A percentile compares a stretch with the other conserved stretches of the same genome.
phyloP scores from a whole-genome alignment of 1,139 yeast species.

The Yamadazyma pseudoaaseri region DNA sequence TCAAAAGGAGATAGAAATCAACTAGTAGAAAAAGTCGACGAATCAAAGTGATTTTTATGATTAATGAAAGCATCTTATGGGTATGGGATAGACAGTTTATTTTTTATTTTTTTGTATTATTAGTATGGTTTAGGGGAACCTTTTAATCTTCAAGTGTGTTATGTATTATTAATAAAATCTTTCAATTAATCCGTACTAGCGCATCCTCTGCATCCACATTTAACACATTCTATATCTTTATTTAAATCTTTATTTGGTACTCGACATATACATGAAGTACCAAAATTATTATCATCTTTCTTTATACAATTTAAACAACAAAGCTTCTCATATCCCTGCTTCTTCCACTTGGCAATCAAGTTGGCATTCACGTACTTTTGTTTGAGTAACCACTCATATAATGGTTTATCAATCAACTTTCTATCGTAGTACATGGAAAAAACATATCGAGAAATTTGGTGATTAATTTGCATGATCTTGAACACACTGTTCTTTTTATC shows the following conservation, averaged over 20 bases:
- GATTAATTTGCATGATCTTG: slow-evolving; percentile 69
- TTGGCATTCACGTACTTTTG: slow-evolving; percentile 68
- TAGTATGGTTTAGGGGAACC: slow-evolving; percentile 1
- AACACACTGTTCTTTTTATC: slow-evolving; percentile 61
- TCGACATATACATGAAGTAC: slow-evolving; percentile 77
- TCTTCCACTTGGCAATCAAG: slow-evolving; percentile 88
- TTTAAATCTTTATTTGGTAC: slow-evolving; percentile 64
- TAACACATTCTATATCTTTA: slow-evolving; percentile 59
- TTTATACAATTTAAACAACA: slow-evolving; percentile 84
- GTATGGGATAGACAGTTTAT: slow-evolving; percentile 2
- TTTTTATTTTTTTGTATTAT: slow-evolving; percentile 5
- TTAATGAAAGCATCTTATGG: background rate
- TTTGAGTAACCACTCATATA: slow-evolving; percentile 76
- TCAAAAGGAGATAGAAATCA: too few species aligned
- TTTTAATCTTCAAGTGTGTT: background rate
- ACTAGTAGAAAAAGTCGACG: slow-evolving; percentile 5
- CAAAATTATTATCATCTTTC: slow-evolving; percentile 59
- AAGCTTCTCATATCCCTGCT: slow-evolving; percentile 82
- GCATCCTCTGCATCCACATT: slow-evolving; percentile 91
- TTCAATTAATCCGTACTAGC: slow-evolving; percentile 66
- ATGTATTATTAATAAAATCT: slow-evolving; percentile 6
- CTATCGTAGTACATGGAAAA: slow-evolving; percentile 73
- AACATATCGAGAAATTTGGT: slow-evolving; percentile 74
- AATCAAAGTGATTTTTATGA: slow-evolving; percentile 1
- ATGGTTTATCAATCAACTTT: slow-evolving; percentile 60